phyloP scores from a whole-genome alignment of 805 yeast genomes.

The Candida silvicultrix region DNA sequence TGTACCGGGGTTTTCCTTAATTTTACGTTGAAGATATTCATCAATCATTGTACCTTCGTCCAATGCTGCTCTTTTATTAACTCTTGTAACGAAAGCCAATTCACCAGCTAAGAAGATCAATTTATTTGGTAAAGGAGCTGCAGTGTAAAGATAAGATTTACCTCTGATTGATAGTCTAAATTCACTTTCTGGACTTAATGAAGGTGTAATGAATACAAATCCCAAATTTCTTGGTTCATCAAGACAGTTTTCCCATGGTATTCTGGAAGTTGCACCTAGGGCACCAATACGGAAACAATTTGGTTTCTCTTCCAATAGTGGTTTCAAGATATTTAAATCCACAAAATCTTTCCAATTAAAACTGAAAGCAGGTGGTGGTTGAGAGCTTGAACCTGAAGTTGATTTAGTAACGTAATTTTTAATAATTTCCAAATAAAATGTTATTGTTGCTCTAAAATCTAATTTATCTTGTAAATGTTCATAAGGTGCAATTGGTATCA shows the following conservation, averaged over 20 bases:
- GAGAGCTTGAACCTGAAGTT: slow-evolving; percentile 17
- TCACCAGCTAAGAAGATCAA: slow-evolving; percentile 36
- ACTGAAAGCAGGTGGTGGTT: slow-evolving; percentile 29
- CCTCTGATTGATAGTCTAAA: slow-evolving; percentile 32
- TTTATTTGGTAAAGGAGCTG: slow-evolving; percentile 39
- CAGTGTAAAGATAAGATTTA: slow-evolving; percentile 35
- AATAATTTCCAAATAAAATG: slow-evolving; percentile 28
- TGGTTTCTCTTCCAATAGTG: slow-evolving; percentile 32
- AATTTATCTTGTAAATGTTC: slow-evolving; percentile 28
- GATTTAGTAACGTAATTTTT: slow-evolving; percentile 23
- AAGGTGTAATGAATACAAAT: slow-evolving; percentile 22
- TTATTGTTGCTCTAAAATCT: slow-evolving; percentile 28
- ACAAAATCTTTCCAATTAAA: slow-evolving; percentile 56
- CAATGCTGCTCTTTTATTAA: slow-evolving; percentile 24
- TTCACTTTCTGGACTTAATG: slow-evolving; percentile 28
- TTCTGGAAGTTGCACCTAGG: slow-evolving; percentile 31
- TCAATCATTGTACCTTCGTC: slow-evolving; percentile 29
- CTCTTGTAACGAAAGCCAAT: slow-evolving; percentile 31
- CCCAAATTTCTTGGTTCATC: slow-evolving; percentile 27
- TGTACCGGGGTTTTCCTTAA: slow-evolving; percentile 12
- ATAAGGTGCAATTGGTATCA: slow-evolving; percentile 33
- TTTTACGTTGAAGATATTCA: slow-evolving; percentile 25
- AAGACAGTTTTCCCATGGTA: slow-evolving; percentile 35
- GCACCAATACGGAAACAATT: slow-evolving; percentile 40
- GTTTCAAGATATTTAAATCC: slow-evolving; percentile 37